Evolutionary conservation across 2,329 filamentous ascomycete genomes (phyloP), one percentile per base, ranked within the genome.

Genomic region (Cladosporium sp.): DNA sequence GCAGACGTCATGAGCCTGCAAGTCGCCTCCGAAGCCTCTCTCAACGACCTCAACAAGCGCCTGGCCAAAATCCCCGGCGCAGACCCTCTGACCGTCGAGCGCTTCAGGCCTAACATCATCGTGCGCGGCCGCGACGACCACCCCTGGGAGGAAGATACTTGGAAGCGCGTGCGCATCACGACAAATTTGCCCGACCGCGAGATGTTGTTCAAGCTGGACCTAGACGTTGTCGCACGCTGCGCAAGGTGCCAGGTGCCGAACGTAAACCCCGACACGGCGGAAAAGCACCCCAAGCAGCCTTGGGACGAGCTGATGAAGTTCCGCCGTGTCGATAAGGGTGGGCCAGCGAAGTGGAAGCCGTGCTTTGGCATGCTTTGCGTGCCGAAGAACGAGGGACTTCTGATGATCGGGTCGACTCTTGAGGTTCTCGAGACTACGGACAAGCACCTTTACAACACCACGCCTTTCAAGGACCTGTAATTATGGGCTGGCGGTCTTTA

Each of bases 321-420:
- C 74, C 77, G 87, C 10, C 75, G 86, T 30, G 79, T 89, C 5
- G 87, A 89, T 72, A 78, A 83, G 70, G 87, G 86, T 0, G 86
- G 86, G 0, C 81, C 86, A 28, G 76, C 76, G n/a, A 88, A 82
- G 76, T 89, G 80, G 68, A 89, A 89, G 77, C 87, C 87, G 48
- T 88, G 86, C 69, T 89, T 89, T 79, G 87, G 87, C 1, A 89
- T 89, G 88, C 73, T 89, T 71, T 84, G 85, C 72, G 84, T 85
- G 61, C 86, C 88, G 18, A 79, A 83, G 66, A 79, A 78, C 51
- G 84, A 87, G 67, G 86, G 85, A 0, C 73, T 78, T 57, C 72
- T 89, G 11, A 79, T 80, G 65, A 83, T 89, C 13, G 87, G 87
- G 0, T 86, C 86, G 81, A 80, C 75, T 70, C 76, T 89, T 66